Evolutionary conservation across 2,329 filamentous ascomycete genomes (phyloP).

Genomic region (Talaromyces amestolkiae): DNA sequence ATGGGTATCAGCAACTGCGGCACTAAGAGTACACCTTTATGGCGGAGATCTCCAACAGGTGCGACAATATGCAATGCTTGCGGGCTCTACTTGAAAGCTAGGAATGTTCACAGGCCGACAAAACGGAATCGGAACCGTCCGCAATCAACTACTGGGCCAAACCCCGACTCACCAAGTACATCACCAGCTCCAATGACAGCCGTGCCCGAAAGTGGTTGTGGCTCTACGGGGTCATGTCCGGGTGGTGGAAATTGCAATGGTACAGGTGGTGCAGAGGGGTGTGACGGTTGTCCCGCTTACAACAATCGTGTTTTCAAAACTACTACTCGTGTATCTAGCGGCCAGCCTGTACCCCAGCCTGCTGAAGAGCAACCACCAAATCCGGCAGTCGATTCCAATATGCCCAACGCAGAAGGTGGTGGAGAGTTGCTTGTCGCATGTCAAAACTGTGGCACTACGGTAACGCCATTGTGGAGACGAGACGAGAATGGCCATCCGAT

Average conservation of each 20-base stretch:
- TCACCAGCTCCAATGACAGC: conserved; percentile 34
- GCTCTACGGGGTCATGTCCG: conserved; percentile 79
- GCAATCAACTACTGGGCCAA: conserved; percentile 37
- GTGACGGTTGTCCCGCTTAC: conserved; percentile 92
- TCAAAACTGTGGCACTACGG: conserved; percentile 94
- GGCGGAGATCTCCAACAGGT: conserved; percentile 88
- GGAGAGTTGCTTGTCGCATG: conserved; percentile 74
- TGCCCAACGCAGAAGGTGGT: conserved; percentile 27
- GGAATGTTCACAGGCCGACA: conserved; percentile 85
- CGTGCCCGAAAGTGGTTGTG: conserved; percentile 27
- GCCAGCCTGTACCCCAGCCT: conserved; percentile 24
- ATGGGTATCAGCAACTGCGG: conserved; percentile 73
- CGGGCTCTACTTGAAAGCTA: conserved; percentile 87
- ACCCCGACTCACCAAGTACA: conserved; percentile 23
- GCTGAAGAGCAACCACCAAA: conserved; percentile 2
- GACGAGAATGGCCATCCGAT: conserved; percentile 95
- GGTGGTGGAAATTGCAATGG: conserved; percentile 94
- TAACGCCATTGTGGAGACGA: conserved; percentile 91
- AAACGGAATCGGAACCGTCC: conserved; percentile 73
- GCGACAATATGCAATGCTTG: conserved; percentile 98
- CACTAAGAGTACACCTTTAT: conserved; percentile 89
- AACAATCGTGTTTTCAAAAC: conserved; percentile 94
- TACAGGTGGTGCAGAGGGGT: conserved; percentile 90
- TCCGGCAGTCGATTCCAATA: conserved; percentile 15
- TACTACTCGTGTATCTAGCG: conserved; percentile 52